phyloP scores from a whole-genome alignment of 129 eudicot species.

The Sambucus nigra region DNA sequence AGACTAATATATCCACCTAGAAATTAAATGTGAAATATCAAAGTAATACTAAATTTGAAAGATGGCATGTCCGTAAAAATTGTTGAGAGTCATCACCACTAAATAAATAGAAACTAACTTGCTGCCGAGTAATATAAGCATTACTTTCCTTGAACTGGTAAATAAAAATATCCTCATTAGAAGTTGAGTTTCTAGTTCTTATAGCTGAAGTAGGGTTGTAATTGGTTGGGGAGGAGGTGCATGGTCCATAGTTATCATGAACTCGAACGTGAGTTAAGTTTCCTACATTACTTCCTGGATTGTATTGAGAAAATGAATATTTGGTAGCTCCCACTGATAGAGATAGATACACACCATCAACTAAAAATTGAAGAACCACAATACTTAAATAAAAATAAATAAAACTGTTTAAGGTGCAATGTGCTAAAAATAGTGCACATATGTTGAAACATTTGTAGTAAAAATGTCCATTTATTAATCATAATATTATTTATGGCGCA shows the following conservation, averaged over 20 bases:
- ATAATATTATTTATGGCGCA: no score
- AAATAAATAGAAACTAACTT: slow-evolving; percentile 41
- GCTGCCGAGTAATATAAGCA: slow-evolving; percentile 59
- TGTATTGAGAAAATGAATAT: slow-evolving; percentile 61
- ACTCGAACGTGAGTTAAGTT: slow-evolving; percentile 43
- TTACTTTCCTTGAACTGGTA: slow-evolving; percentile 72
- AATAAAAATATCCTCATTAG: slow-evolving; percentile 57
- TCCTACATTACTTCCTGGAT: slow-evolving; percentile 49
- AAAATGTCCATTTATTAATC: no score
- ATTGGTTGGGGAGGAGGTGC: slow-evolving; percentile 39
- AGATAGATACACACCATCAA: slow-evolving; percentile 50
- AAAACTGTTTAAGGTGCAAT: no score
- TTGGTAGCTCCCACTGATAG: slow-evolving; percentile 49
- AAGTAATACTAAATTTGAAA: no score
- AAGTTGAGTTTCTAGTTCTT: slow-evolving; percentile 44
- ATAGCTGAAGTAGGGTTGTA: slow-evolving; percentile 41
- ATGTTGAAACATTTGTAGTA: no score
- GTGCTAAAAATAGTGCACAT: no score
- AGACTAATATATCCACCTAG: no score
- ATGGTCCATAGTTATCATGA: slow-evolving; percentile 57
- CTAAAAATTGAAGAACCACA: slow-evolving; percentile 75
- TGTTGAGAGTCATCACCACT: no score
- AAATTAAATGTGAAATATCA: no score
- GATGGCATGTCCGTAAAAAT: no score
- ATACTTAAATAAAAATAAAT: no score